Evolutionary conservation across 1,284 basidiomycete genomes (phyloP), one percentile per base, ranked within the genome.

Genomic region (Amylostereum areolatum): DNA sequence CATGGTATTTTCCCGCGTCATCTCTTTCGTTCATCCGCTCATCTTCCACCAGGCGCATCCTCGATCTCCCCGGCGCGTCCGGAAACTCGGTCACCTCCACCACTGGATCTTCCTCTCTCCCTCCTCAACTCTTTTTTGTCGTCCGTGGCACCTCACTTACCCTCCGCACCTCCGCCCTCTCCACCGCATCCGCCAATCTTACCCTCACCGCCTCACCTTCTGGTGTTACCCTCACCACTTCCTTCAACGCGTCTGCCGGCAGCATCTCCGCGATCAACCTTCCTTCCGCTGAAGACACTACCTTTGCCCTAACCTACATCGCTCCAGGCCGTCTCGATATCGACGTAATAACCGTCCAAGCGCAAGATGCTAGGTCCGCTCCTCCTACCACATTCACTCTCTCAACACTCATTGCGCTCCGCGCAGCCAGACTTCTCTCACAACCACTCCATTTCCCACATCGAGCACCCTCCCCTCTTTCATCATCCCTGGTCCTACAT

Each of bases 111-210:
- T 54, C 52, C n/a, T 54, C 52, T 27, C 36, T 66, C 43, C 51
- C 61, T 31, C 64, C 64, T 36, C 64, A 66, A 49, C 50, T 66
- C 24, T 66, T 64, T 52, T 56, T 66, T 45, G 53, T 56, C 32
- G 55, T 66, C 45, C 55, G 57, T 49, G 64, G 64, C 51, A 56
- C 47, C 10, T 50, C 51, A 12, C 50, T 66, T 11, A 50, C 58
- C 32, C 57, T 66, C 44, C 55, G 47, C 49, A 64, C 64, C 2
- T 62, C 63, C 1, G n/a, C 54, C 9, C 29, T 45, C 5, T 66
- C 64, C 18, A 62, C 53, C 41, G 64, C 64, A 9, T 53, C 56
- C 32, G 59, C 58, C n/a, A 66, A 64, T 35, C 46, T 66, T 49
- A 59, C 61, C 9, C 55, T 66, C 35, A 54, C 60, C 31, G 62